Evolutionary conservation across 208 protist genomes (phyloP).

Genomic region (Trypanosoma grayi): DNA sequence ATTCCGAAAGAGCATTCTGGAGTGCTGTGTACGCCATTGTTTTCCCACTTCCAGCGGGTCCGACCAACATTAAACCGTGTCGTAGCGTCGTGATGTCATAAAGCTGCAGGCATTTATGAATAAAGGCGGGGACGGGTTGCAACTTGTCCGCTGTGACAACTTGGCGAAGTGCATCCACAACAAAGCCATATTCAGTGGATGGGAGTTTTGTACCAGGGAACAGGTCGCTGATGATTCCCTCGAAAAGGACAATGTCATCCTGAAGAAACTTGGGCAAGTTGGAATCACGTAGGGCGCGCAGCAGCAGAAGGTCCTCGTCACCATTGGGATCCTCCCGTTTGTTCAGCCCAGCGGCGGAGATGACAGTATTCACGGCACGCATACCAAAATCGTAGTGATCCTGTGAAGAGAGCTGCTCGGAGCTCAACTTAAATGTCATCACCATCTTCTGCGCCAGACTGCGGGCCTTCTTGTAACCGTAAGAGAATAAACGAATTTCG

Average conservation of each 20-base stretch:
- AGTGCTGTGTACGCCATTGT: conserved; percentile 89
- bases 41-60: conserved; percentile 96
- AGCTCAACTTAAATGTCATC: conserved; percentile 97
- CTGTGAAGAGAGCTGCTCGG: conserved; percentile 98
- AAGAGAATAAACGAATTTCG: conserved; percentile 98
- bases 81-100: conserved; percentile 98
- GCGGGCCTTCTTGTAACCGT: conserved; percentile 96
- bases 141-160: conserved; percentile 63
- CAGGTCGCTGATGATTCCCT: conserved; percentile 97
- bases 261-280: conserved; percentile 98
- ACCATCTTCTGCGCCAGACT: conserved; percentile 97
- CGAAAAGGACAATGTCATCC: conserved; percentile 93
- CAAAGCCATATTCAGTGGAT: conserved; percentile 92
- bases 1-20: conserved; percentile 78
- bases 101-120: conserved; percentile 97
- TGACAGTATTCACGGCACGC: conserved; percentile 99
- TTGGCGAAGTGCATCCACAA: conserved; percentile 80
- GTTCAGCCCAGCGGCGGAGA: conserved; percentile 96
- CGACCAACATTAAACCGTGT: conserved; percentile 98
- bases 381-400: conserved; percentile 99
- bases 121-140: conserved; percentile 91
- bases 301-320: conserved; percentile 94
- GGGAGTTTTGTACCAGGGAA: conserved; percentile 95
- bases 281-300: conserved; percentile 95
- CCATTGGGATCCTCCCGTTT: conserved; percentile 91